These are phyloP conservation scores for Magnaporthiopsis rhizophila DNA, from an alignment of 2,329 filamentous ascomycete species.

Conservation along the genomic window DNA sequence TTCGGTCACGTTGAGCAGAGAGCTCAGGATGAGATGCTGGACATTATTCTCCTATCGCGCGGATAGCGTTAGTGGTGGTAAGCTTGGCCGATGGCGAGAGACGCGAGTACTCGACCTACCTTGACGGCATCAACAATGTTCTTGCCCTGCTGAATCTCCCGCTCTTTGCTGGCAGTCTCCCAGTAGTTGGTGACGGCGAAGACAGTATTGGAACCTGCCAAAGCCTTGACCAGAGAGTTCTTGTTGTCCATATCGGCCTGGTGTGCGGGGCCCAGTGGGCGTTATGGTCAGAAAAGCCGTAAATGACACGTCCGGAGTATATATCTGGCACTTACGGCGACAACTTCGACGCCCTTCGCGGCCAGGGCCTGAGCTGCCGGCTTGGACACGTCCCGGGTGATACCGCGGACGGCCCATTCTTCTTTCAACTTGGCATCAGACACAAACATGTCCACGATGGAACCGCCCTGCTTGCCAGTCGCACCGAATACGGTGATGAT, in stretches of 20 bases:
- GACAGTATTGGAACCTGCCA: conserved; percentile 38
- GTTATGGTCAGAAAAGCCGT: neutral
- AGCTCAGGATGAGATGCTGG: conserved; percentile 24
- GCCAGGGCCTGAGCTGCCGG: conserved; percentile 30
- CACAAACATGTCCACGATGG: conserved; percentile 16
- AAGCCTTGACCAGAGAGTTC: conserved; percentile 32
- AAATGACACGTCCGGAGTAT: too few species aligned
- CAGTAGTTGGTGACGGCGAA: conserved; percentile 47
- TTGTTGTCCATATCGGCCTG: conserved; percentile 42
- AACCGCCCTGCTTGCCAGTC: conserved; percentile 19
- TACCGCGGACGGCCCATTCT: conserved; percentile 28
- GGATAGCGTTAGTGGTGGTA: conserved; percentile 21
- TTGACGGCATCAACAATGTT: conserved; percentile 38
- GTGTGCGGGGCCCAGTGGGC: neutral
- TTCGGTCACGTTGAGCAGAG: conserved; percentile 31
- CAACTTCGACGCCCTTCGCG: conserved; percentile 36
- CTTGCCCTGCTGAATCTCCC: conserved; percentile 37
- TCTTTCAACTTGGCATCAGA: conserved; percentile 13
- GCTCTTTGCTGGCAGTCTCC: conserved; percentile 31
- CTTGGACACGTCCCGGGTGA: conserved; percentile 37
- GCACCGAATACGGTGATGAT: conserved; percentile 18
- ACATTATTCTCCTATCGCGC: conserved; percentile 13
- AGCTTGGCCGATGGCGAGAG: conserved; percentile 15
- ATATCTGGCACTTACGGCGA: conserved; percentile 14
- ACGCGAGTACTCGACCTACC: conserved; percentile 14